Evolutionary conservation across 495 filamentous ascomycete genomes (phyloP).

Genomic region (Trichocladium antarcticum): DNA sequence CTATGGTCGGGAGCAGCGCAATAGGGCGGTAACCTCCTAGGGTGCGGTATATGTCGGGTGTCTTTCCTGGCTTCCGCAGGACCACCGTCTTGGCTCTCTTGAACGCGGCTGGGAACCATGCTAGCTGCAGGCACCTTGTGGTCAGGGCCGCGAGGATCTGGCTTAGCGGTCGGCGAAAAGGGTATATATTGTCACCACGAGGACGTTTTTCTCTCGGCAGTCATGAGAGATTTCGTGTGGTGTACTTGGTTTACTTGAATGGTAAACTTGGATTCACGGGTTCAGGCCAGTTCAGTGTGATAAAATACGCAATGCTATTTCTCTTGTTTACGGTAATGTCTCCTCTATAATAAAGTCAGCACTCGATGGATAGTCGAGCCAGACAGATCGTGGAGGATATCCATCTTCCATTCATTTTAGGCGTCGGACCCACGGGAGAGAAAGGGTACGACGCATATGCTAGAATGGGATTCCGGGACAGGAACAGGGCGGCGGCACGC

Average conservation of each 20-base stretch:
- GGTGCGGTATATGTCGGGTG: too few species aligned
- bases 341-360: conserved; percentile 40
- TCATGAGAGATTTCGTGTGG: too few species aligned
- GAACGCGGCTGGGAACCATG: too few species aligned
- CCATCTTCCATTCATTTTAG: conserved; percentile 71
- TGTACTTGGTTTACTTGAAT: background rate
- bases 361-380: conserved; percentile 28
- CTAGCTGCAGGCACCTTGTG: too few species aligned
- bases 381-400: conserved; percentile 42
- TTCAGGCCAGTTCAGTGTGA: background rate
- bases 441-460: conserved; percentile 57
- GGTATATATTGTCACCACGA: too few species aligned
- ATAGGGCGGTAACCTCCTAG: too few species aligned
- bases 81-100: too few species aligned
- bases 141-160: too few species aligned
- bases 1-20: too few species aligned
- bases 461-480: conserved; percentile 37
- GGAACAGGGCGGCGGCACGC: background rate
- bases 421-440: conserved; percentile 53
- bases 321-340: conserved; percentile 13
- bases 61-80: too few species aligned
- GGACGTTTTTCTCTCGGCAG: too few species aligned
- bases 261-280: background rate
- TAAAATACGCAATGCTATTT: background rate
- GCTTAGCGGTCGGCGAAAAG: too few species aligned